Conservation (phyloP, 1,284 basidiomycete genomes). For the Uromyces viciae-fabae region DNA sequence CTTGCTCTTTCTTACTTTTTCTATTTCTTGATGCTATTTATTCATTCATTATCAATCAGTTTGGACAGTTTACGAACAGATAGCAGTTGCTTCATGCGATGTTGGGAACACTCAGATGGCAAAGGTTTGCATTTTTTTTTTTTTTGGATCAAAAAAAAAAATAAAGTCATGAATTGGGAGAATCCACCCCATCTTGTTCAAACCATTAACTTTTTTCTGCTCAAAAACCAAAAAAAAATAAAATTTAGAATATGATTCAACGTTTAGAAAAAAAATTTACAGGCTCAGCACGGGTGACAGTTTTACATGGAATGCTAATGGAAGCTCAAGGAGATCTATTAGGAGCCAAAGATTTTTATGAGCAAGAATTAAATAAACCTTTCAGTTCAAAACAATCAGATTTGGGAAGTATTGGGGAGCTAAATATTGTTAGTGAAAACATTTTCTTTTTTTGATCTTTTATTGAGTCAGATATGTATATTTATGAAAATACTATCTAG, state of each 20-base stretch:
- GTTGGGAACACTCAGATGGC: constrained; percentile 73
- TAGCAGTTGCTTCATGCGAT: constrained; percentile 80
- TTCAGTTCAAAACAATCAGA: constrained; percentile 23
- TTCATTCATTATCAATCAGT: constrained; percentile 46
- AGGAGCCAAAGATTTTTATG: constrained; percentile 67
- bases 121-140: constrained; percentile 61
- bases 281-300: constrained; percentile 73
- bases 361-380: constrained; percentile 62
- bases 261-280: constrained; percentile 71
- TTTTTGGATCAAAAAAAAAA: no score
- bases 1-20: not conserved
- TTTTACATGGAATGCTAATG: constrained; percentile 77
- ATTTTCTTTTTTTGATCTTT: not conserved
- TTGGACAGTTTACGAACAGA: constrained; percentile 83
- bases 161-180: no score
- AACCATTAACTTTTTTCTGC: no score
- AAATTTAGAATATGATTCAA: constrained; percentile 64
- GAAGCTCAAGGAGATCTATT: constrained; percentile 64
- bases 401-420: constrained; percentile 59
- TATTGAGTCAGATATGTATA: not conserved
- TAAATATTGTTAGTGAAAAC: constrained; percentile 67
- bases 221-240: no score
- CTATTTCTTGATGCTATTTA: not conserved
- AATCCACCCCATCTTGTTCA: no score
- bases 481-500: constrained; percentile 56